These are phyloP conservation scores for Aspergillus caelatus DNA, from an alignment of 2,329 filamentous ascomycete species.

Conservation along the genomic window DNA sequence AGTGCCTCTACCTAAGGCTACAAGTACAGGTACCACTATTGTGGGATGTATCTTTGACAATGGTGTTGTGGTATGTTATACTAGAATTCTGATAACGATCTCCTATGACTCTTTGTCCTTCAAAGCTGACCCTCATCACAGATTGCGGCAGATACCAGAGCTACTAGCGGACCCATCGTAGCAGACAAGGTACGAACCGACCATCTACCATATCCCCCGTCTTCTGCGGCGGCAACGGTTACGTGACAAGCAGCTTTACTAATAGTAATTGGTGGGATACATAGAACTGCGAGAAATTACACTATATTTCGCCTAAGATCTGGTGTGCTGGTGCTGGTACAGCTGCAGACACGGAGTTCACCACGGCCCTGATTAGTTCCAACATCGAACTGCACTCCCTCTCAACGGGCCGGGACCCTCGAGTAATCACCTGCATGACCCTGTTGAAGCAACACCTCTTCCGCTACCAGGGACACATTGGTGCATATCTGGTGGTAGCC, in stretches of 20 bases:
- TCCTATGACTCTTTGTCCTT: neutral
- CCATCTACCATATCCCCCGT: neutral
- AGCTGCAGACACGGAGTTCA: slow-evolving; percentile 98
- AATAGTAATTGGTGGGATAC: neutral
- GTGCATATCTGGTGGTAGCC: slow-evolving; percentile 95
- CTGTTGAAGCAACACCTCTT: slow-evolving; percentile 99
- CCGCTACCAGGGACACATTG: slow-evolving; percentile 96
- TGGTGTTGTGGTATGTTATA: slow-evolving; percentile 78
- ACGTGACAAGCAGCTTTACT: neutral
- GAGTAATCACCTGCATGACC: slow-evolving; percentile 99
- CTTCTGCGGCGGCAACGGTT: neutral
- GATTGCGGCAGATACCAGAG: slow-evolving; percentile 98
- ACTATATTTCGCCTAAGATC: slow-evolving; percentile 98
- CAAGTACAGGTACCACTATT: slow-evolving; percentile 97
- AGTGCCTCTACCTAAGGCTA: slow-evolving; percentile 93
- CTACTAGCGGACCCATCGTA: slow-evolving; percentile 95
- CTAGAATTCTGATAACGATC: neutral
- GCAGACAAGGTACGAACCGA: slow-evolving; percentile 77
- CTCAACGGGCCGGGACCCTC: slow-evolving; percentile 92
- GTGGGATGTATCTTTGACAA: slow-evolving; percentile 96
- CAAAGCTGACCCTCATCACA: slow-evolving; percentile 42
- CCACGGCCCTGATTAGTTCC: slow-evolving; percentile 95
- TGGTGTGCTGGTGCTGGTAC: slow-evolving; percentile 99
- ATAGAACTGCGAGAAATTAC: slow-evolving; percentile 97
- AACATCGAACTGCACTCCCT: slow-evolving; percentile 97